phyloP scores from a whole-genome alignment of 768 basidiomycete species.

The Suillus subaureus region DNA sequence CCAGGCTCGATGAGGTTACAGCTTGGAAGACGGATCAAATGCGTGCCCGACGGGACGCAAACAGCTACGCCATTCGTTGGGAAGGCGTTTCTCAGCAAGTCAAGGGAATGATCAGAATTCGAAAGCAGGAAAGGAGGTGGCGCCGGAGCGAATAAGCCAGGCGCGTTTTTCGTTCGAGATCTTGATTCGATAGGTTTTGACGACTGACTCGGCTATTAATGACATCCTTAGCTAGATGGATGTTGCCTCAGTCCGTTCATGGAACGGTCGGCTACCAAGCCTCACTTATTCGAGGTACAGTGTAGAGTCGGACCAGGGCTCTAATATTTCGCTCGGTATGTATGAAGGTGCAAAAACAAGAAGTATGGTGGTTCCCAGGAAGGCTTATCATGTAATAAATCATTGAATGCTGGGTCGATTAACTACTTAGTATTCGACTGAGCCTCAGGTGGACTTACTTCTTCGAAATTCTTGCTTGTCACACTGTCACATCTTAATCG shows the following conservation, averaged over 20 bases:
- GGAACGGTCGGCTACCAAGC: background rate
- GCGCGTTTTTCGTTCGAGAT: background rate
- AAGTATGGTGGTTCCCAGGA: background rate
- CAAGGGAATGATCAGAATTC: background rate
- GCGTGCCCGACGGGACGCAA: background rate
- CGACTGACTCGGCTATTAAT: background rate
- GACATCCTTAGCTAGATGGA: background rate
- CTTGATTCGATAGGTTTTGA: background rate
- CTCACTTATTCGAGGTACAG: background rate
- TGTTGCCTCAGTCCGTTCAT: background rate
- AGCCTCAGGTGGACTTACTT: background rate
- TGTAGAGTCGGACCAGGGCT: background rate
- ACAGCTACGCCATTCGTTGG: background rate
- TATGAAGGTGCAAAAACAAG: background rate
- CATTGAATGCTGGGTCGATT: background rate
- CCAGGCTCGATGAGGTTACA: background rate
- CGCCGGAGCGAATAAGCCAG: background rate
- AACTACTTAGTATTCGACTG: background rate
- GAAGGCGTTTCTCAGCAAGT: background rate
- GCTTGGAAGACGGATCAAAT: constrained; percentile 5
- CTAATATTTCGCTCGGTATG: background rate
- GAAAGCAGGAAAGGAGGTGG: background rate
- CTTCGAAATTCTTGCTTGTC: background rate
- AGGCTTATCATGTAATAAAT: background rate
- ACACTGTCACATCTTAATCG: no score